Base-by-base conservation (phyloP, 768 basidiomycete genomes). In the Tricholoma sp. region DNA sequence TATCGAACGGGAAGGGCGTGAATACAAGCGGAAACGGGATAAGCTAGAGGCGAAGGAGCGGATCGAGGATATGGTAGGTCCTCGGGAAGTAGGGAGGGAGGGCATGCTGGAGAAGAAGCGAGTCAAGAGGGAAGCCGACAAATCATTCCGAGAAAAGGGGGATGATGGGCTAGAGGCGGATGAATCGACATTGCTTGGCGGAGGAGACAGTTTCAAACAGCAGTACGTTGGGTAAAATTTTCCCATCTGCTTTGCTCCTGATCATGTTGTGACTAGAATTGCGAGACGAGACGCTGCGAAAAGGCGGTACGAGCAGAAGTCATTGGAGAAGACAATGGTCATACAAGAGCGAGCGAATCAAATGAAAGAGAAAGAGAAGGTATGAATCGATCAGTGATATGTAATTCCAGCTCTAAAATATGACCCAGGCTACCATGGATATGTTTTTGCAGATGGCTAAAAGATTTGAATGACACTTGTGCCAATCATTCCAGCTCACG, bases 381-480 rank as follows among this genome's bases (percentile, higher is more conserved):
- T 74, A 39, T n/a, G 55, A 33, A 29, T 42, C 36, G 13, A 24
- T 45, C 24, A 13, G 39, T 52, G 24, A 6, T 32, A 1, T 41
- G 9, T 12, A 34, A 36, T 17, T 17, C 0, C 45, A 31, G 41
- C 47, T 48, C 6, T 41, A 5, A 49, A n/a, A 49, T 11, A 9
- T 51, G 33, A 49, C n/a, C 29, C 42, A 78, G 77, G 89, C 85
- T 15, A 97, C 93, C 0, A 98, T 98, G 92, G 92, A 92, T 56
- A 95, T 94, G 93, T 94, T 97, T 71, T 90, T 90, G 71, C 84
- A 88, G 61, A 73, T 96, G 67, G 94, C 94, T n/a, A 93, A 89
- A 65, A 76, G 89, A 55, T 96, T 91, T 62, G 93, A 92, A 31
- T 92, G 69, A 80, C 41, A 17, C 13, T 17, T 2, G 44, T 4